These are phyloP conservation scores for Vitis rotundifolia DNA, from an alignment of 164 flowering plant species.

Conservation along the genomic window DNA sequence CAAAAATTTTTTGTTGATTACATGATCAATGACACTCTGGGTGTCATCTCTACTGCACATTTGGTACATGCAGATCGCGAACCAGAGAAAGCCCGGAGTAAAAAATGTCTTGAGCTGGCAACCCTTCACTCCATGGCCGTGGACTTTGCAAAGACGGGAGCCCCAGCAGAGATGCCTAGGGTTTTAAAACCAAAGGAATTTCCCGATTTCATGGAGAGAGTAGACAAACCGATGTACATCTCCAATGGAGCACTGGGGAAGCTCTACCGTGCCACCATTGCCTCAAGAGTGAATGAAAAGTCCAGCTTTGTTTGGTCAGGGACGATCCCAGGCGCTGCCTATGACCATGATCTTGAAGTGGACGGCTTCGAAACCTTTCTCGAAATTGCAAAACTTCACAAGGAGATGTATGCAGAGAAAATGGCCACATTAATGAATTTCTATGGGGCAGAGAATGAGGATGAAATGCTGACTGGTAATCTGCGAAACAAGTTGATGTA, in stretches of 20 bases:
- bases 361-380: slow-evolving; percentile 66
- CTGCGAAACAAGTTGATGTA: slow-evolving; percentile 40
- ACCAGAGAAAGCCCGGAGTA: slow-evolving; percentile 67
- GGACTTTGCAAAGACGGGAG: slow-evolving; percentile 97
- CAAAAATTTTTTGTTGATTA: slow-evolving; percentile 85
- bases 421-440: slow-evolving; percentile 56
- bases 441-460: slow-evolving; percentile 67
- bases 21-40: slow-evolving; percentile 86
- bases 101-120: slow-evolving; percentile 79
- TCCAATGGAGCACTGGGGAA: slow-evolving; percentile 74
- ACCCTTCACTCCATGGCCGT: slow-evolving; percentile 93
- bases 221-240: slow-evolving; percentile 53
- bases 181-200: slow-evolving; percentile 66
- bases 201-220: slow-evolving; percentile 93
- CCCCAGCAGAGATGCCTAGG: slow-evolving; percentile 90
- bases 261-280: slow-evolving; percentile 67
- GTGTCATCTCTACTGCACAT: slow-evolving; percentile 77
- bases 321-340: slow-evolving; percentile 33
- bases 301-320: slow-evolving; percentile 29
- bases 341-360: slow-evolving; percentile 70
- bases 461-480: slow-evolving; percentile 81
- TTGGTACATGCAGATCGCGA: slow-evolving; percentile 84
- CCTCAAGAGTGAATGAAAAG: slow-evolving; percentile 17
- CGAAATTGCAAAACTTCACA: slow-evolving; percentile 50
- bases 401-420: slow-evolving; percentile 54